Evolutionary conservation across 176 grass and related monocot genomes (phyloP).

Genomic region (Secale cereale): DNA sequence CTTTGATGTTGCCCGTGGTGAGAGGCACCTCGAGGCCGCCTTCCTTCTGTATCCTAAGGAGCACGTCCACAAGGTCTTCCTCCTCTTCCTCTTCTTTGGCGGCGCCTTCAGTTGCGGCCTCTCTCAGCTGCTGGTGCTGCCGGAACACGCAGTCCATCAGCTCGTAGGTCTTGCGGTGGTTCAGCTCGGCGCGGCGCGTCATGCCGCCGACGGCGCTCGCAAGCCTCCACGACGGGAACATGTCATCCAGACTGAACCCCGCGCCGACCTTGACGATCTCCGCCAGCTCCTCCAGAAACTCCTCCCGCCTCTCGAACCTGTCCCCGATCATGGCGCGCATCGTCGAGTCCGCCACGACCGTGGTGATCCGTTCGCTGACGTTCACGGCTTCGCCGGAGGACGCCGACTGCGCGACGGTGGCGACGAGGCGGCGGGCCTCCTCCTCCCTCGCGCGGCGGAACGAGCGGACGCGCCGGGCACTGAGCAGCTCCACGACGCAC

Average conservation of each 20-base stretch:
- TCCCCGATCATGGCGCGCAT: slow-evolving; percentile 28
- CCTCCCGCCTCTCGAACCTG: slow-evolving; percentile 18
- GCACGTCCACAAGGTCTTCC: slow-evolving; percentile 22
- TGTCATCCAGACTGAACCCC: neutral
- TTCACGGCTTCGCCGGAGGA: neutral
- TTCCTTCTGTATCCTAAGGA: slow-evolving; percentile 22
- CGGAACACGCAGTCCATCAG: slow-evolving; percentile 25
- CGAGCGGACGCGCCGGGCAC: neutral
- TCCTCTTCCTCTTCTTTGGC: neutral
- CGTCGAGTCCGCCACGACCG: neutral
- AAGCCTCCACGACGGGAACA: slow-evolving; percentile 14
- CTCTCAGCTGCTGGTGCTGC: slow-evolving; percentile 12
- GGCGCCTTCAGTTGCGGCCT: neutral
- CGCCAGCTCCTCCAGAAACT: neutral
- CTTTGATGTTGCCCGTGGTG: slow-evolving; percentile 20
- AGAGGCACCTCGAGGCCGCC: neutral
- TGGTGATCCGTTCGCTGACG: neutral
- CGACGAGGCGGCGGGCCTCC: neutral
- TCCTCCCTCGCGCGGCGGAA: neutral
- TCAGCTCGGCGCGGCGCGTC: neutral
- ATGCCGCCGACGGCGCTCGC: neutral
- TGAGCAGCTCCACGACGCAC: slow-evolving; percentile 5
- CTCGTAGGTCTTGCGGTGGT: neutral
- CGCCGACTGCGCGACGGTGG: neutral
- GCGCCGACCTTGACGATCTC: neutral